A percentile compares a stretch with the other conserved stretches of the same genome.
phyloP scores from a whole-genome alignment of 2,329 filamentous ascomycete species.

The Xylariaceae sp. region DNA sequence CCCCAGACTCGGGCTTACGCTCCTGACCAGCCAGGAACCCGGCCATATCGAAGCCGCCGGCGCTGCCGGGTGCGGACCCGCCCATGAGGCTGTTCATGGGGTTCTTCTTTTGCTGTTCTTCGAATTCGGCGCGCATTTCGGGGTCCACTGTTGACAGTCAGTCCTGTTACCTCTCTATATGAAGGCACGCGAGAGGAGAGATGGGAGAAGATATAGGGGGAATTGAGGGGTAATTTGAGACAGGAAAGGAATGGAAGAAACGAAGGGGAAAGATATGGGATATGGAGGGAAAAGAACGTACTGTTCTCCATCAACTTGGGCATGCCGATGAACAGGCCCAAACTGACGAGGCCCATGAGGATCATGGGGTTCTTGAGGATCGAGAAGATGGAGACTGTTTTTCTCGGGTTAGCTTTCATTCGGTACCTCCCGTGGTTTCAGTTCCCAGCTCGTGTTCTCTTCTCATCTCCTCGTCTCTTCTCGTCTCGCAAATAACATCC shows the following conservation, averaged over 20 bases:
- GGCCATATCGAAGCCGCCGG: slow-evolving; percentile 57
- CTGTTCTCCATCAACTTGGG: slow-evolving; percentile 94
- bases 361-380: slow-evolving; percentile 97
- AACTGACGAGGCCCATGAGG: slow-evolving; percentile 76
- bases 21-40: slow-evolving; percentile 55
- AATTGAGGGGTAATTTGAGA: too few species aligned
- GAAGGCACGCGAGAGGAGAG: too few species aligned
- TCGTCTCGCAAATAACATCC: too few species aligned
- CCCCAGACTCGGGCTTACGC: slow-evolving; percentile 31
- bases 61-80: slow-evolving; percentile 30
- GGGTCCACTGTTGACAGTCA: slow-evolving; percentile 68
- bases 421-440: too few species aligned
- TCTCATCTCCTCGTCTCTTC: too few species aligned
- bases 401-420: slow-evolving; percentile 7
- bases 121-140: slow-evolving; percentile 89
- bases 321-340: slow-evolving; percentile 84
- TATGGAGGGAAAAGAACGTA: slow-evolving; percentile 44
- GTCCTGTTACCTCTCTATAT: too few species aligned
- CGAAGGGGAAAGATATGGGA: too few species aligned
- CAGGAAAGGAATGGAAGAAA: too few species aligned
- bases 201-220: too few species aligned
- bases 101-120: slow-evolving; percentile 76
- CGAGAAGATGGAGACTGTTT: slow-evolving; percentile 66
- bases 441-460: too few species aligned
- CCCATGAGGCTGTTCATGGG: slow-evolving; percentile 37